Evolutionary conservation across 1,139 yeast genomes (phyloP).

Genomic region (Pichia norvegensis): DNA sequence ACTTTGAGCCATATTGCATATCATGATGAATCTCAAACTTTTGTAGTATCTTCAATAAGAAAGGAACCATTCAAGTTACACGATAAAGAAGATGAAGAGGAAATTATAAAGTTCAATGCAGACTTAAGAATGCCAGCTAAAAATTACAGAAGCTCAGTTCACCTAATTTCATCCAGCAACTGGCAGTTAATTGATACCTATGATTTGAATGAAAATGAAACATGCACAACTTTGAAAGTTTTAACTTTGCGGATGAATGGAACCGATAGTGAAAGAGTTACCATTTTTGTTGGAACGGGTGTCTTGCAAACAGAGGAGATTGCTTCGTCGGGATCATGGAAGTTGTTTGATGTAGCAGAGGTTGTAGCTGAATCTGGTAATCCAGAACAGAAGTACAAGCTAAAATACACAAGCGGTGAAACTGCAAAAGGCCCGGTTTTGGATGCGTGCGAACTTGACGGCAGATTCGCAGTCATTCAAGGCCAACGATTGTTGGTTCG

Average conservation of each 20-base stretch:
- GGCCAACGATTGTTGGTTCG: conserved; percentile 82
- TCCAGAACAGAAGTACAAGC: conserved; percentile 76
- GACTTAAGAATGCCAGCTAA: conserved; percentile 33
- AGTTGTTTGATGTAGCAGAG: conserved; percentile 66
- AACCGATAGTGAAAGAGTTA: conserved; percentile 10
- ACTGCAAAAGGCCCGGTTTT: conserved; percentile 82
- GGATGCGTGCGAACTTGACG: conserved; percentile 71
- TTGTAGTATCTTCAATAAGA: conserved; percentile 55
- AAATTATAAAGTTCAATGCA: conserved; percentile 48
- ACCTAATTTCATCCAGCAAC: conserved; percentile 61
- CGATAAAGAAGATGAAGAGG: conserved; percentile 67
- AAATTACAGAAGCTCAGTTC: conserved; percentile 37
- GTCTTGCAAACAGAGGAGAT: conserved; percentile 75
- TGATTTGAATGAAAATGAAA: conserved; percentile 60
- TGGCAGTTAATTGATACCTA: conserved; percentile 74
- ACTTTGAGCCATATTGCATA: conserved; percentile 65
- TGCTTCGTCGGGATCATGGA: conserved; percentile 73
- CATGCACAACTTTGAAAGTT: conserved; percentile 51
- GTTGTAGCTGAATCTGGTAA: conserved; percentile 86
- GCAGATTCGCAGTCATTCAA: conserved; percentile 76
- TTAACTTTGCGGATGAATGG: conserved; percentile 36
- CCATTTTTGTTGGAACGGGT: conserved; percentile 70
- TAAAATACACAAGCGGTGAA: conserved; percentile 71
- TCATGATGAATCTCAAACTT: conserved; percentile 62
- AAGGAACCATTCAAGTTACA: conserved; percentile 56